Base-by-base conservation (phyloP, 306 rosid genomes). In the Corylus avellana region DNA sequence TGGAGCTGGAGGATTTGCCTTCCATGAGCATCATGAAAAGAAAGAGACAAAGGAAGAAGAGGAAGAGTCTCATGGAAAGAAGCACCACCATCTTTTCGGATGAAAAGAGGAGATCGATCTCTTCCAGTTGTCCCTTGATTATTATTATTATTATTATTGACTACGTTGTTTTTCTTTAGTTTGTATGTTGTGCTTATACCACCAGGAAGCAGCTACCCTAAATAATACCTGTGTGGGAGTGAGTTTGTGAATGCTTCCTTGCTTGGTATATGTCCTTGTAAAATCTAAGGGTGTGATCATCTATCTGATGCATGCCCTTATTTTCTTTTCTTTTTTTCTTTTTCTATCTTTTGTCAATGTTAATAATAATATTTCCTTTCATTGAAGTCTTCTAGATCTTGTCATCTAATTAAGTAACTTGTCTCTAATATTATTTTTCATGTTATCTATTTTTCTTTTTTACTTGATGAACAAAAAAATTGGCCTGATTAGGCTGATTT, bases 21-120 rank as follows among this genome's bases (percentile, higher is more conserved):
- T 93, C 80, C 97, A 93, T 48, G 98, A 93, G 85, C 94, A 82
- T 56, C 94, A 87, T 55, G 93, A 90, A 32, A 88, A 90, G 77
- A 84, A 90, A 77, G 92, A 93, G 73, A 16, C 92, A 1, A 76
- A 88, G 75, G 78, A 90, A 53, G 79, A 90, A 74, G 92, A 86
- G 9, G 86, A 87, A 53, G 91, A 93, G 78, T 81, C 90, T 72
- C 92, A 87, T 12, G 91, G 91, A 76, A 87, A 89, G 87, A 89
- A 89, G 81, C 79, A 89, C 22, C 96, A 86, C 85, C 98, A 93
- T 62, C 81, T 86, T 74, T 87, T 91, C 78, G 83, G 85, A 42
- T 87, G 64, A 86, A 35, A 58, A 48, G 12, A 48, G 51, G 22
- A 25, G 12, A 58, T 39, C 6, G 6, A 39, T 58, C 35, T 25